Evolutionary conservation across 345 rosid genomes (phyloP).

Genomic region (Kernera saxatilis): DNA sequence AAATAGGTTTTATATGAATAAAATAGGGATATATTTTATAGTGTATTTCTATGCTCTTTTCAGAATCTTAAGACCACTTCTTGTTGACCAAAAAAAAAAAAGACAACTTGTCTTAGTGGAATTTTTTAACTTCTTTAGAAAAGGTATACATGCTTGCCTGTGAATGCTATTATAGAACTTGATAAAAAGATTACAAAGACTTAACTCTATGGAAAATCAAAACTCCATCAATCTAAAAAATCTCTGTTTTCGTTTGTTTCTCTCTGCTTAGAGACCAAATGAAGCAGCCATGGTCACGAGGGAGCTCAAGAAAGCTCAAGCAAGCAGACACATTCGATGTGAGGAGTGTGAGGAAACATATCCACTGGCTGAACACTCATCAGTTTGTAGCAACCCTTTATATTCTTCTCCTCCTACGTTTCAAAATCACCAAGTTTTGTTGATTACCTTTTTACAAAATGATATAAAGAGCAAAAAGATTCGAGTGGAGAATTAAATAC

Average conservation of each 20-base stretch:
- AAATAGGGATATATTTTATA: no score
- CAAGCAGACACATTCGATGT: constrained; percentile 79
- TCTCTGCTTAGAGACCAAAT: background rate
- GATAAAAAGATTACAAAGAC: background rate
- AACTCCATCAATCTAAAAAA: background rate
- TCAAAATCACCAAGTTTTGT: constrained; percentile 17
- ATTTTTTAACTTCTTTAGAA: background rate
- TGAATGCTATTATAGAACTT: background rate
- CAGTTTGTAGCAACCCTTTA: constrained; percentile 65
- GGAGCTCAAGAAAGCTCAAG: constrained; percentile 59
- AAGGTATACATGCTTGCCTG: background rate
- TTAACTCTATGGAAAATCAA: background rate
- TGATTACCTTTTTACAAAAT: background rate
- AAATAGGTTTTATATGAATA: no score
- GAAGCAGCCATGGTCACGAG: background rate
- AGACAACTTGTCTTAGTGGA: background rate
- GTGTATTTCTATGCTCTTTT: background rate
- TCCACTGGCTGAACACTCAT: constrained; percentile 81
- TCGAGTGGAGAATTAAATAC: background rate
- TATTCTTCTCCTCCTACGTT: constrained; percentile 57
- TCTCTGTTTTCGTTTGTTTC: background rate
- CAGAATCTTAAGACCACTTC: background rate
- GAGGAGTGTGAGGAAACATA: constrained; percentile 98
- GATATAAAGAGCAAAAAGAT: background rate
- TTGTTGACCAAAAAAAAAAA: no score